phyloP scores from a whole-genome alignment of 148 eudicot species.

The Oxyria digyna region DNA sequence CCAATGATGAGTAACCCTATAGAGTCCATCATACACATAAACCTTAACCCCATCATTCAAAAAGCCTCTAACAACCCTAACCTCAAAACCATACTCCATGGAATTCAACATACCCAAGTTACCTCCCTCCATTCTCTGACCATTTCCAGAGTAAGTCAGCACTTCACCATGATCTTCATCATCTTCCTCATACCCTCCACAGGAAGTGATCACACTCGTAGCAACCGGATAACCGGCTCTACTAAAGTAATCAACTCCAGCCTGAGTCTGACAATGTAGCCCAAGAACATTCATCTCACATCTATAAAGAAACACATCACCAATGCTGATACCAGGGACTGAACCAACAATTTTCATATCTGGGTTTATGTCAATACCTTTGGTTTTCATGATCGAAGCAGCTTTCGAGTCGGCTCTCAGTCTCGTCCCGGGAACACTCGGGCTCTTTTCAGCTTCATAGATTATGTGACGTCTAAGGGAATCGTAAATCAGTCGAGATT shows the following conservation, averaged over 20 bases:
- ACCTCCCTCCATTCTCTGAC: constrained; percentile 73
- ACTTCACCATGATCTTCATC: constrained; percentile 74
- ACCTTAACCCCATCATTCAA: constrained; percentile 56
- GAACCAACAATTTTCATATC: constrained; percentile 68
- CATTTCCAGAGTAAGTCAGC: constrained; percentile 69
- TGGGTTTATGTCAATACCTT: constrained; percentile 54
- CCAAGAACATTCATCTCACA: constrained; percentile 78
- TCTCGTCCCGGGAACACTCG: constrained; percentile 17
- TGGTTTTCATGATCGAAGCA: constrained; percentile 35
- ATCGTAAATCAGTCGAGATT: constrained; percentile 51
- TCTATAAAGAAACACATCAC: constrained; percentile 65
- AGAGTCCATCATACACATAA: constrained; percentile 91
- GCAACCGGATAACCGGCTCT: constrained; percentile 79
- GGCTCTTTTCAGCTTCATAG: constrained; percentile 30
- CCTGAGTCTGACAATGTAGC: constrained; percentile 62
- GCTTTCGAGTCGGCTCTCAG: constrained; percentile 57
- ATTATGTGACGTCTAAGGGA: constrained; percentile 34
- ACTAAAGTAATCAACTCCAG: constrained; percentile 82
- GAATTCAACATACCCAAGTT: constrained; percentile 72
- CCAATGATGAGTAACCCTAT: constrained; percentile 59
- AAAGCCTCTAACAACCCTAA: constrained; percentile 75
- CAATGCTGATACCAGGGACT: constrained; percentile 59
- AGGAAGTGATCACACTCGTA: constrained; percentile 64
- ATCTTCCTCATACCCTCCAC: constrained; percentile 88
- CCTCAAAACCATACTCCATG: constrained; percentile 70